Evolutionary conservation across 2,329 filamentous ascomycete genomes (phyloP).

Genomic region (Penicillium sp.): DNA sequence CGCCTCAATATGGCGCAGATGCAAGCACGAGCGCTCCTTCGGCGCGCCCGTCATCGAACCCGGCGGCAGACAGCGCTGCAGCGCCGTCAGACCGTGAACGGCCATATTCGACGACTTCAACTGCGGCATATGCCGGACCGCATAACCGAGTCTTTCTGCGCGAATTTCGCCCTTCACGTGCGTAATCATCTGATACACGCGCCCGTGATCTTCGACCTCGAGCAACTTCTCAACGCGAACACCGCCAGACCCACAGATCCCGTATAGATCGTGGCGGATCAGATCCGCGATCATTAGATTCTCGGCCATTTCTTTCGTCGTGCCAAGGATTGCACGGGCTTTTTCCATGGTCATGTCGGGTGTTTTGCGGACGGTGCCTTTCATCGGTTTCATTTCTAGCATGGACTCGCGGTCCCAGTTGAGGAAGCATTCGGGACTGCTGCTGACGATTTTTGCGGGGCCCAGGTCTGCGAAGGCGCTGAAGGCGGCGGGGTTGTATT

Average conservation of each 20-base stretch:
- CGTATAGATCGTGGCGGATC: slow-evolving; percentile 89
- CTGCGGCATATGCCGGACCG: slow-evolving; percentile 34
- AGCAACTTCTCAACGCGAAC: slow-evolving; percentile 78
- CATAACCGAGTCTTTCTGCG: slow-evolving; percentile 29
- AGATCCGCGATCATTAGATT: slow-evolving; percentile 98
- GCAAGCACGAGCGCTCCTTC: slow-evolving; percentile 87
- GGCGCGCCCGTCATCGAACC: slow-evolving; percentile 97
- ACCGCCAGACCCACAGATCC: slow-evolving; percentile 73
- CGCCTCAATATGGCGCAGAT: slow-evolving; percentile 70
- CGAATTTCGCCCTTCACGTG: slow-evolving; percentile 69
- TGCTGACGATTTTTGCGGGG: slow-evolving; percentile 71
- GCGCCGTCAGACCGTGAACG: slow-evolving; percentile 66
- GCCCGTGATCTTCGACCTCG: slow-evolving; percentile 86
- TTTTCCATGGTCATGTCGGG: slow-evolving; percentile 67
- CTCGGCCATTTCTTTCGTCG: slow-evolving; percentile 89
- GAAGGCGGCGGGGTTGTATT: slow-evolving; percentile 78
- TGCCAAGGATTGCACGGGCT: slow-evolving; percentile 71
- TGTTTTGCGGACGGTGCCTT: slow-evolving; percentile 87
- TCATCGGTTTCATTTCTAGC: slow-evolving; percentile 81
- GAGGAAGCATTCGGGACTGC: slow-evolving; percentile 88
- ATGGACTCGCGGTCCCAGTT: slow-evolving; percentile 58
- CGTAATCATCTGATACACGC: slow-evolving; percentile 88
- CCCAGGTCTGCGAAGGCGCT: slow-evolving; percentile 77
- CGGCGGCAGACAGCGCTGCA: slow-evolving; percentile 77
- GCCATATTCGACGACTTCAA: slow-evolving; percentile 37